Evolutionary conservation across 345 rosid genomes (phyloP).

Genomic region (Rhodamnia rubescens): DNA sequence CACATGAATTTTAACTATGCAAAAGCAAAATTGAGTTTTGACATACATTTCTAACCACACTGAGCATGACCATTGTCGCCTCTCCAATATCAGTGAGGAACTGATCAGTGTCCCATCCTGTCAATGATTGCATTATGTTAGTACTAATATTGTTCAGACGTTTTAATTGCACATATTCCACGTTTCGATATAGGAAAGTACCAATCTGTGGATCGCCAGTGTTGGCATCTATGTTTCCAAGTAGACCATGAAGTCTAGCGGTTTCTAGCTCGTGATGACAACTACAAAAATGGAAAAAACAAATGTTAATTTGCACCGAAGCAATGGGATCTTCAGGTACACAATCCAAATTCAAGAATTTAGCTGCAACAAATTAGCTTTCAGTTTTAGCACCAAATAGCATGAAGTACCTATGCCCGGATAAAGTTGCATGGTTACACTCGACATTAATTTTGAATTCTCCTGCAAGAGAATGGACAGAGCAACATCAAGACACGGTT

Average conservation of each 20-base stretch:
- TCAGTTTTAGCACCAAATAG: not conserved
- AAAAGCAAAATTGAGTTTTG: not conserved
- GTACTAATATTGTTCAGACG: not conserved
- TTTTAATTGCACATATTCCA: not conserved
- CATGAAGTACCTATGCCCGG: conserved; percentile 63
- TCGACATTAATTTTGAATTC: conserved; percentile 86
- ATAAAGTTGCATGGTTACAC: conserved; percentile 94
- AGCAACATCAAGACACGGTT: not conserved
- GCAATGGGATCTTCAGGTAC: not conserved
- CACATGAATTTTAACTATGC: not conserved
- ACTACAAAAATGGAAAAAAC: conserved; percentile 11
- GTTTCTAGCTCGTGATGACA: conserved; percentile 96
- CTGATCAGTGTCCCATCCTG: conserved; percentile 99
- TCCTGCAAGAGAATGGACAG: conserved; percentile 14
- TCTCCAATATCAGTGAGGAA: conserved; percentile 80
- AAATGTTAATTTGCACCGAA: not conserved
- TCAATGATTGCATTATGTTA: not conserved
- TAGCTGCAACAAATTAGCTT: not conserved
- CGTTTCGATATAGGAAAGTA: conserved; percentile 1
- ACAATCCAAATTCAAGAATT: not conserved
- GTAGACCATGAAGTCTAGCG: conserved; percentile 74
- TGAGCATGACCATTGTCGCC: conserved; percentile 85
- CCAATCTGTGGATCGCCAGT: conserved; percentile 93
- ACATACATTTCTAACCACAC: conserved; percentile 75
- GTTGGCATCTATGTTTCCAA: conserved; percentile 95